These are phyloP conservation scores for Leccinum insolens DNA, from an alignment of 1,284 basidiomycete genomes.

Conservation along the genomic window DNA sequence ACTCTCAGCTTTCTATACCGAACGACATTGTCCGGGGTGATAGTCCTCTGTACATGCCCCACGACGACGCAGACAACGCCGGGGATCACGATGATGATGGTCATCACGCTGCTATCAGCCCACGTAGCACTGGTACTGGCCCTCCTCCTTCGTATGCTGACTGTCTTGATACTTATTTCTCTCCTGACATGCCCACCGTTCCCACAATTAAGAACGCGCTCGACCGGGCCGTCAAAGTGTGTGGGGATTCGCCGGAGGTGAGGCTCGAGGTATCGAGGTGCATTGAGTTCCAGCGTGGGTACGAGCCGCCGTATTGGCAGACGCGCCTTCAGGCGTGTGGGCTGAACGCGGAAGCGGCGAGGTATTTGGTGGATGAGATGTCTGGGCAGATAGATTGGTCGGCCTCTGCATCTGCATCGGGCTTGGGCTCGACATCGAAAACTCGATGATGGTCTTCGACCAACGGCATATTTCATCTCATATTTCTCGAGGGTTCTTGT, in stretches of 20 bases:
- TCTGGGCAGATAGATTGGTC: conserved; percentile 31
- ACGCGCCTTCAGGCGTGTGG: conserved; percentile 27
- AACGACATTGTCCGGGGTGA: conserved; percentile 26
- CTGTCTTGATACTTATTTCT: conserved; percentile 5
- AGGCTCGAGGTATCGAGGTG: conserved; percentile 26
- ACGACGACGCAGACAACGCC: conserved; percentile 1
- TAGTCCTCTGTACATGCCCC: conserved; percentile 22
- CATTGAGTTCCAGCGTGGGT: conserved; percentile 28
- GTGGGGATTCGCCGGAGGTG: conserved; percentile 20
- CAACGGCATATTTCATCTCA: not conserved
- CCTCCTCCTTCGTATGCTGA: conserved; percentile 24
- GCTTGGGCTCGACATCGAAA: not conserved
- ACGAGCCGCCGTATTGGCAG: conserved; percentile 34
- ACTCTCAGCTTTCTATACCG: not conserved
- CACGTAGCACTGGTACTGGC: conserved; percentile 8
- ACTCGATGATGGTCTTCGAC: conserved; percentile 5
- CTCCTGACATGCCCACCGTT: conserved; percentile 4
- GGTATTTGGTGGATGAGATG: conserved; percentile 31
- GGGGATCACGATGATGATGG: not conserved
- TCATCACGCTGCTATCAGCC: not conserved
- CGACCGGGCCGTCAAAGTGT: conserved; percentile 24
- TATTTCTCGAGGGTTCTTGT: not conserved
- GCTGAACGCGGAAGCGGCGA: conserved; percentile 19
- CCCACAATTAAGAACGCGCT: conserved; percentile 22
- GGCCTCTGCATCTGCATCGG: not conserved